A percentile compares a stretch with the other conserved stretches of the same genome.
These are phyloP conservation scores for Paratinospora sagittata DNA, from an alignment of 164 flowering plant genomes.

Conservation along the genomic window DNA sequence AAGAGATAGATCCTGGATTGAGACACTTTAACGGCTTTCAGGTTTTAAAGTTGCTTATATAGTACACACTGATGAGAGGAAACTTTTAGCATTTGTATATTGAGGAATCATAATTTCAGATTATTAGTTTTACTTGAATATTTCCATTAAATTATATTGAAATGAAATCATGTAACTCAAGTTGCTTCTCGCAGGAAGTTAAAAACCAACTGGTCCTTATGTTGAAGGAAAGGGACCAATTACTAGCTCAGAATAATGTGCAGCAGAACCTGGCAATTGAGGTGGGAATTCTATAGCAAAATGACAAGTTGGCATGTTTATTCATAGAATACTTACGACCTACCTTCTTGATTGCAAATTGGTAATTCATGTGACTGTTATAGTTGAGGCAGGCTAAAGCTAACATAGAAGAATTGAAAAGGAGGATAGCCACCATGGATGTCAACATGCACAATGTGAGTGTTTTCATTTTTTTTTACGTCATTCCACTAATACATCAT, in stretches of 20 bases:
- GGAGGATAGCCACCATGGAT: slow-evolving; percentile 32
- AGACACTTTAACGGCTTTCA: too few relatives aligned
- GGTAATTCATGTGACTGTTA: slow-evolving; percentile 8
- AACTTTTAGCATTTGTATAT: neutral
- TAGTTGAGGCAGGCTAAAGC: slow-evolving; percentile 35
- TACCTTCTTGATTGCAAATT: neutral
- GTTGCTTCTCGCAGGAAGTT: slow-evolving; percentile 7
- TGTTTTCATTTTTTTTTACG: neutral
- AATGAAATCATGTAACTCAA: neutral
- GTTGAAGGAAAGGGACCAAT: slow-evolving; percentile 34
- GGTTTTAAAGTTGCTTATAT: too few relatives aligned
- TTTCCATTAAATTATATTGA: neutral
- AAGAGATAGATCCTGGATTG: too few relatives aligned
- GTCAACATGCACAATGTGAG: slow-evolving; percentile 45
- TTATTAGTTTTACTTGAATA: neutral
- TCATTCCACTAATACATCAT: neutral
- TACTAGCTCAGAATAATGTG: slow-evolving; percentile 21
- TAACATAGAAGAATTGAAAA: slow-evolving; percentile 34
- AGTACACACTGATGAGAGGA: neutral
- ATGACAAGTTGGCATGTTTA: slow-evolving; percentile 21
- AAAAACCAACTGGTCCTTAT: slow-evolving; percentile 24
- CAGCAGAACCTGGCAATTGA: slow-evolving; percentile 18
- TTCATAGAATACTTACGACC: neutral
- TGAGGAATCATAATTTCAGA: neutral
- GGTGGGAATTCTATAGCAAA: slow-evolving; percentile 20